Percentiles rank a stretch among this genome's conserved stretches.
These are phyloP conservation scores for Vigna nakashimae DNA, from an alignment of 306 rosid species.

Conservation along the genomic window DNA sequence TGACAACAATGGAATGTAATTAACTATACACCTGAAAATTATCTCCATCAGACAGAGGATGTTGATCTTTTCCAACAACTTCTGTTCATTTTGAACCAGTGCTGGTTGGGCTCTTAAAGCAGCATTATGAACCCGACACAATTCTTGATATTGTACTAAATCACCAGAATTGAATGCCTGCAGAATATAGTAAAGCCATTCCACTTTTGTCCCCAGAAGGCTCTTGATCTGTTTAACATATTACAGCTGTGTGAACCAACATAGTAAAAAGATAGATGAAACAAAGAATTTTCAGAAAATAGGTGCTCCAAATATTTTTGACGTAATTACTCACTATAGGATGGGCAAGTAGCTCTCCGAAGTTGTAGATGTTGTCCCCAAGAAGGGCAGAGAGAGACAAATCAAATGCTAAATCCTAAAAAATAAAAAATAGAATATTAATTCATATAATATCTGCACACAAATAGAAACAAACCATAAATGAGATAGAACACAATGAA, in stretches of 20 bases:
- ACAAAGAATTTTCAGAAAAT: neutral
- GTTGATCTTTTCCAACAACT: conserved; percentile 89
- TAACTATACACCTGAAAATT: conserved; percentile 78
- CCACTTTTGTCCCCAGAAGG: conserved; percentile 92
- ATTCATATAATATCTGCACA: conserved; percentile 17
- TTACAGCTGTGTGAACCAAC: conserved; percentile 25
- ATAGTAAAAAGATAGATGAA: conserved; percentile 18
- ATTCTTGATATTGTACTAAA: conserved; percentile 88
- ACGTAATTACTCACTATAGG: conserved; percentile 77
- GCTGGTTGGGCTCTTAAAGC: conserved; percentile 96
- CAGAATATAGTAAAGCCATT: conserved; percentile 98
- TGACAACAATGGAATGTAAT: conserved; percentile 24
- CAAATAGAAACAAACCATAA: conserved; percentile 26
- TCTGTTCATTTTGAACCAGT: conserved; percentile 87
- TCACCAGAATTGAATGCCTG: conserved; percentile 97
- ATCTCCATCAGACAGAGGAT: conserved; percentile 99
- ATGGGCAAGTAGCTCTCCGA: conserved; percentile 98
- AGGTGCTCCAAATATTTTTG: neutral
- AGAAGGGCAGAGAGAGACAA: conserved; percentile 94
- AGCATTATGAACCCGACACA: conserved; percentile 88
- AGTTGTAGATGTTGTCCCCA: conserved; percentile 98
- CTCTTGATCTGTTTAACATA: conserved; percentile 71
- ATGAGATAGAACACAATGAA: conserved; percentile 1
- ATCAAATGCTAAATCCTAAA: conserved; percentile 96
- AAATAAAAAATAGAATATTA: conserved; percentile 32